Conservation (phyloP, 2,329 filamentous ascomycete genomes). For the Neurospora crassa region DNA sequence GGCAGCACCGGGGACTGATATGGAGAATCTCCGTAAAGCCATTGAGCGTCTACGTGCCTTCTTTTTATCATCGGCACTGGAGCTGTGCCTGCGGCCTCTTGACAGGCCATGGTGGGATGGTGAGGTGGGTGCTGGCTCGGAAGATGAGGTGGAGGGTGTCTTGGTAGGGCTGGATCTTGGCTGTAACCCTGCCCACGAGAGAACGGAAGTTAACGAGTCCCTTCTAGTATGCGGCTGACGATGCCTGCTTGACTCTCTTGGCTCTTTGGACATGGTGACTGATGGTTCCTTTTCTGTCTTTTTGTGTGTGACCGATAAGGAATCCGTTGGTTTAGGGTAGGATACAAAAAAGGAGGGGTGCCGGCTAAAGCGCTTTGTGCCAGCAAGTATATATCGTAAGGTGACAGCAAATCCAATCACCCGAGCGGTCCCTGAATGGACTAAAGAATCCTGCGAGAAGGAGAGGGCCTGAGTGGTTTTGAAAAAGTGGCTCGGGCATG, state of each 20-base stretch:
- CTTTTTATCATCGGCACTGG: constrained; percentile 14
- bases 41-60: constrained; percentile 19
- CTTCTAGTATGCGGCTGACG: constrained; percentile 17
- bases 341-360: background rate
- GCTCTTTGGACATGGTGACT: constrained; percentile 6
- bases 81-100: constrained; percentile 17
- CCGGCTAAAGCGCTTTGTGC: background rate
- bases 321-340: background rate
- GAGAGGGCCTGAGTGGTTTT: constrained; percentile 3
- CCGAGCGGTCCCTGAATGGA: background rate
- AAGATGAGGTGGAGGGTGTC: constrained; percentile 1
- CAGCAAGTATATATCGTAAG: background rate
- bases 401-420: background rate
- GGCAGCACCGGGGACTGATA: constrained; percentile 9
- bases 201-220: constrained; percentile 17
- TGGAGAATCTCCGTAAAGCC: constrained; percentile 14
- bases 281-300: background rate
- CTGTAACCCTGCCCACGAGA: constrained; percentile 17
- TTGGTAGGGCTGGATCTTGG: constrained; percentile 9
- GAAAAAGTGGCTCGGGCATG: constrained; percentile 17
- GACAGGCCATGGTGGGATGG: constrained; percentile 7
- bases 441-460: background rate
- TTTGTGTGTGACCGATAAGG: background rate
- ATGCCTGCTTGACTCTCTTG: constrained; percentile 7
- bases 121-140: constrained; percentile 1